Base-by-base conservation (phyloP, 177 flowering plant species). In the Telopea speciosissima region DNA sequence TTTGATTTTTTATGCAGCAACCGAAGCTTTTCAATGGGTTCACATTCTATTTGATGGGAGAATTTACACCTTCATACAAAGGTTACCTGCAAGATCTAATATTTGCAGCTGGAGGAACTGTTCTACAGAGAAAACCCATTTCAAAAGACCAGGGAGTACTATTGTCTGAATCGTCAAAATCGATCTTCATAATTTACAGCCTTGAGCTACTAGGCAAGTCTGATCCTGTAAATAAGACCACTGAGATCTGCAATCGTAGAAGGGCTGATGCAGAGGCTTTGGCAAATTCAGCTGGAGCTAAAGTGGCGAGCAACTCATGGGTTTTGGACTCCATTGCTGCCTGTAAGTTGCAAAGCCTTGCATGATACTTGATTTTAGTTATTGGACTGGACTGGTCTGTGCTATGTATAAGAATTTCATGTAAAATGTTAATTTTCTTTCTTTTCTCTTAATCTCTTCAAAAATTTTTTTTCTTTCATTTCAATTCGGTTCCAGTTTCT, bases 261-360 rank as follows among this genome's bases (percentile, higher is more conserved):
- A 72, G 60, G 19, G 45, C 71, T 10, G 86, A 83, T 67, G 97
- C 97, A 6, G 80, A 83, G 62, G 79, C 83, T 40, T 75, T 93
- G 67, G 97, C 96, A 59, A 78, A 68, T 59, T 79, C 85, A 24
- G 75, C 79, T 24, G 88, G 88, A 79, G 83, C 90, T 24, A 78
- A 84, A 67, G 85, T 80, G n/a, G 93, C 79, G 28, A 84, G 81
- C 79, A 86, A 88, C 71, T 70, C 82, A 44, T 96, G 98, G 98
- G 60, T 96, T 61, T 65, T 93, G 81, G 86, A 93, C 75, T 93
- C 90, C 66, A 88, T 96, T 77, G 93, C 97, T 77, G 90, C 90
- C 71, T 81, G 83, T 80, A 84, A 85, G 74, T 49, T 87, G 81
- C 88, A 80, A 75, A 70, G 52, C 49, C 28, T 74, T 68, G 19